phyloP scores from a whole-genome alignment of 129 eudicot genomes.

The Calendula officinalis region DNA sequence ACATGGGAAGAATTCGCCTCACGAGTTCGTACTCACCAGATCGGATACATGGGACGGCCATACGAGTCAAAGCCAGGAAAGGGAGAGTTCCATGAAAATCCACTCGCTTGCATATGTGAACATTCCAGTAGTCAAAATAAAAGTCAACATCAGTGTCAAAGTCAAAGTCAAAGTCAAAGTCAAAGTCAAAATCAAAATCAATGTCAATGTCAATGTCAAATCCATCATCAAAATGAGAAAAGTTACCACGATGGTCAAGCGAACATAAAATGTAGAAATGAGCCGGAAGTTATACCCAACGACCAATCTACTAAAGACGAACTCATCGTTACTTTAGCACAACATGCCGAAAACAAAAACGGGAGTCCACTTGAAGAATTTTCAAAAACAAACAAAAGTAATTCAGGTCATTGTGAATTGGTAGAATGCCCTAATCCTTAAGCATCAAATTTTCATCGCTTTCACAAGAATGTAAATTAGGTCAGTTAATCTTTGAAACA shows the following conservation, averaged over 20 bases:
- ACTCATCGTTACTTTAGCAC: constrained; percentile 21
- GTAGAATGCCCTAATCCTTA: constrained; percentile 29
- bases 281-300: constrained; percentile 9
- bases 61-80: constrained; percentile 54
- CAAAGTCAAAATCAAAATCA: neutral
- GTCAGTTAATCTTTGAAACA: neutral
- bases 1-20: constrained; percentile 65
- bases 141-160: constrained; percentile 3
- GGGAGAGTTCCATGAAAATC: constrained; percentile 67
- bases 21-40: constrained; percentile 45
- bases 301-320: constrained; percentile 28
- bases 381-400: neutral
- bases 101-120: constrained; percentile 59
- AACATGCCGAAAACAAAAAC: constrained; percentile 16
- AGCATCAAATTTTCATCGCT: neutral
- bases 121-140: constrained; percentile 15
- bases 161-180: constrained; percentile 13
- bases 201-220: too few relatives aligned
- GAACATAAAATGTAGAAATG: constrained; percentile 9
- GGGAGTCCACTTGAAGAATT: constrained; percentile 14
- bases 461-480: neutral
- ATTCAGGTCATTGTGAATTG: constrained; percentile 18
- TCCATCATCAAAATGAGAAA: neutral
- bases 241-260: constrained; percentile 1
- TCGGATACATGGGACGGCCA: constrained; percentile 73